Evolutionary conservation across 2,329 filamentous ascomycete species (phyloP), one percentile per base, ranked within the genome.

Genomic region (Fusarium veterinarium): DNA sequence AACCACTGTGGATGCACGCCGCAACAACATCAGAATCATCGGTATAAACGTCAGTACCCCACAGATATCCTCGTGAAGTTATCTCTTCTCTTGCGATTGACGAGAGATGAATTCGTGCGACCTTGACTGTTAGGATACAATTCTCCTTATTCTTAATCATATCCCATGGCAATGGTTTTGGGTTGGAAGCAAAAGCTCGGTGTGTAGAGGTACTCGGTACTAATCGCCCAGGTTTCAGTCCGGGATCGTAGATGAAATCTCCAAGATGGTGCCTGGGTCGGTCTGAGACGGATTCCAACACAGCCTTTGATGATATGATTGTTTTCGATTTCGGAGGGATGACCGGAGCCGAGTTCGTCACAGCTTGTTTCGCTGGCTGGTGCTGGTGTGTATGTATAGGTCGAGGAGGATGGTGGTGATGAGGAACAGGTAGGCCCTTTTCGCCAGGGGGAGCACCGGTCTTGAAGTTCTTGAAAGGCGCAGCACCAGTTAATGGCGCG

Each of bases 21-120:
- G 95, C 95, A 30, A 99, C 88, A 1, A 96, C 91, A 79, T 99
- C 96, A 0, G 95, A 97, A 81, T 99, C 96, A 76, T 99, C 96
- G 0, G 95, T 97, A 79, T 98, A 98, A 11, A 99, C 89, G 41
- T 97, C 95, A 0, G 94, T 96, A 2, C 96, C 96, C 95, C 95
- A 99, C 0, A 99, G 81, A 12, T 93, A 93, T 25, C 92, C 89
- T 38, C 94, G 89, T 12, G 90, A 84, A 16, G 95, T 97, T 57
- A 98, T 95, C 74, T 97, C 93, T 79, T 96, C 93, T 35, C 95
- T 89, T 30, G 93, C 89, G 12, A 86, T 83, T 1, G 90, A 81
- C 13, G 89, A 89, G 12, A 99, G 85, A 76, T 96, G 94, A 52
- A 93, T 89, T 33, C 93, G 90, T 5, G 95, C 92, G 11, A 99